phyloP scores from a whole-genome alignment of 345 rosid species.

The Eutrema japonicum region DNA sequence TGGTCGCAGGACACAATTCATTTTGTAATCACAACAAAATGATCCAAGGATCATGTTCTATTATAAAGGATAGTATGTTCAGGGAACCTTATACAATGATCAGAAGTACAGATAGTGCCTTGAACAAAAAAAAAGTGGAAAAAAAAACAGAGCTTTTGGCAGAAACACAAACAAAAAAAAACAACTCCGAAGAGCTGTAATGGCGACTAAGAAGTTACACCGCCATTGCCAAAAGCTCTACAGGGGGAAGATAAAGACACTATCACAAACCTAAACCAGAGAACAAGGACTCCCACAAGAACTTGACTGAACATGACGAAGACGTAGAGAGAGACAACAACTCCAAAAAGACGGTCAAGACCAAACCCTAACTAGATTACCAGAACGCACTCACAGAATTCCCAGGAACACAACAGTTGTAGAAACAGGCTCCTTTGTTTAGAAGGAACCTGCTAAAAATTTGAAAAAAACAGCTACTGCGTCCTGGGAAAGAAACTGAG shows the following conservation, averaged over 20 bases:
- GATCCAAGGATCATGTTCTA: constrained; percentile 30
- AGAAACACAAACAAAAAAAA: constrained; percentile 25
- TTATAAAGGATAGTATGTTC: constrained; percentile 38
- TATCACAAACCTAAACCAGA: constrained; percentile 30
- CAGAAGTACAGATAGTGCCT: constrained; percentile 36
- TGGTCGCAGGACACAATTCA: constrained; percentile 22
- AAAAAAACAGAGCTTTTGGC: constrained; percentile 44
- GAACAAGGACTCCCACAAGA: constrained; percentile 39
- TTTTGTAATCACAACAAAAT: constrained; percentile 39
- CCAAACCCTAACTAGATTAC: constrained; percentile 42
- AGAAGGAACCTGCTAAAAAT: constrained; percentile 61
- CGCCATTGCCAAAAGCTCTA: constrained; percentile 49
- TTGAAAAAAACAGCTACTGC: constrained; percentile 48
- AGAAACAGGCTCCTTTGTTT: constrained; percentile 52
- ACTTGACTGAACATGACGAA: constrained; percentile 32
- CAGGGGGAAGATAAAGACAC: constrained; percentile 32
- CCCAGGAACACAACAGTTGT: constrained; percentile 51
- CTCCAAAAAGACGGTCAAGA: constrained; percentile 44
- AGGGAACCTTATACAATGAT: constrained; percentile 25
- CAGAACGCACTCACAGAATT: constrained; percentile 54
- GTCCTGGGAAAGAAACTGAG: constrained; percentile 55
- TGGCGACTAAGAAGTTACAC: constrained; percentile 43
- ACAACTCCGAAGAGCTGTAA: constrained; percentile 43
- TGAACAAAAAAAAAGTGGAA: constrained; percentile 17
- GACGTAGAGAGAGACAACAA: constrained; percentile 37